Evolutionary conservation across 805 yeast species (phyloP).

Genomic region (Osmozyma mogii): DNA sequence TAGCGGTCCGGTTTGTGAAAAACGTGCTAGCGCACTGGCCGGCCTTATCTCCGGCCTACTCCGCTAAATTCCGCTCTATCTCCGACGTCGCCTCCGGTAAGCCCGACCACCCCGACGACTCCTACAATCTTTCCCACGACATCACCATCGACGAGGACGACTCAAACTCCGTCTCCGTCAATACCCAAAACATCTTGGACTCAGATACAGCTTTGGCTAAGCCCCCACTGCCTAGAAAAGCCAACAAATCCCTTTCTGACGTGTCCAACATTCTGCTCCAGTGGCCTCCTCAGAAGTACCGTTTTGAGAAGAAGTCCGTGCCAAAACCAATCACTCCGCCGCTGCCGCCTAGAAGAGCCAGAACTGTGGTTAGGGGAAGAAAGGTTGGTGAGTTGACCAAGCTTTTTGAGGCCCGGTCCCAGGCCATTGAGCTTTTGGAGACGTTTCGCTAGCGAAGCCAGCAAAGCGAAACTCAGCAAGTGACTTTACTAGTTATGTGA

Average conservation of each 20-base stretch:
- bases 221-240: constrained; percentile 1
- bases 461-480: no score
- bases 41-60: no score
- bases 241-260: constrained; percentile 9
- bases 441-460: no score
- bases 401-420: constrained; percentile 52
- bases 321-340: no score
- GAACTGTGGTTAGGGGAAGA: constrained; percentile 41
- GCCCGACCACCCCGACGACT: constrained; percentile 16
- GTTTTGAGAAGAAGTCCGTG: constrained; percentile 10
- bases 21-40: constrained; percentile 48
- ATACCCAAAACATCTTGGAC: constrained; percentile 10
- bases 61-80: no score
- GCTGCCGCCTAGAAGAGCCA: constrained; percentile 1
- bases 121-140: constrained; percentile 28
- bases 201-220: constrained; percentile 4
- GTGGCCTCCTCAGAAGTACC: constrained; percentile 32
- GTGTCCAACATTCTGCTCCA: constrained; percentile 21
- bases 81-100: not conserved
- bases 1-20: constrained; percentile 47
- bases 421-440: constrained; percentile 29
- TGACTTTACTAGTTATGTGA: no score
- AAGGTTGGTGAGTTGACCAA: constrained; percentile 58
- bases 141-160: constrained; percentile 14
- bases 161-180: constrained; percentile 9